phyloP scores from a whole-genome alignment of 108 stramenopile species.

The Seminavis robusta region DNA sequence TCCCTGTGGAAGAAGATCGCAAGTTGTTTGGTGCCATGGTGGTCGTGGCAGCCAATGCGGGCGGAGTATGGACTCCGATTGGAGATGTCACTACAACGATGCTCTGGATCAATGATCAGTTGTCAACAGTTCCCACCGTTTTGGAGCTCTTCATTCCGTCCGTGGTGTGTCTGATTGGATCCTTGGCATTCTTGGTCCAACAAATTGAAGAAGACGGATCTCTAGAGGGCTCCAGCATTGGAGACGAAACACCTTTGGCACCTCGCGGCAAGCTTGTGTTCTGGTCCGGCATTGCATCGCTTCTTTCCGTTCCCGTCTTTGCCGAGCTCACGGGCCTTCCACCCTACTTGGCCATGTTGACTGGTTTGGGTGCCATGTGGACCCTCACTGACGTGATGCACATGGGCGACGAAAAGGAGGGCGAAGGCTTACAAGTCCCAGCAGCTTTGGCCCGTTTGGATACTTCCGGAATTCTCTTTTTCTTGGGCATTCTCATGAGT shows the following conservation, averaged over 20 bases:
- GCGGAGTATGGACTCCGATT: slow-evolving; percentile 95
- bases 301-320: slow-evolving; percentile 87
- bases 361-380: slow-evolving; percentile 92
- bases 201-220: slow-evolving; percentile 80
- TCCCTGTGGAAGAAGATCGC: slow-evolving; percentile 79
- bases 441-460: slow-evolving; percentile 80
- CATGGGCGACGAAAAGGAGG: slow-evolving; percentile 83
- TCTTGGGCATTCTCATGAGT: slow-evolving; percentile 94
- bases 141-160: slow-evolving; percentile 87
- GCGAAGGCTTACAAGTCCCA: slow-evolving; percentile 74
- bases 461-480: slow-evolving; percentile 90
- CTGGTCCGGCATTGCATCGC: slow-evolving; percentile 80
- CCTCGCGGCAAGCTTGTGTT: slow-evolving; percentile 84
- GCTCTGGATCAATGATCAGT: slow-evolving; percentile 93
- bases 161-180: slow-evolving; percentile 77
- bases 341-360: slow-evolving; percentile 93
- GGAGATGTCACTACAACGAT: slow-evolving; percentile 96
- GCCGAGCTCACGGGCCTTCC: slow-evolving; percentile 88
- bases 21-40: slow-evolving; percentile 93
- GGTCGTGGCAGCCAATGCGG: slow-evolving; percentile 91
- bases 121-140: slow-evolving; percentile 87
- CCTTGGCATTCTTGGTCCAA: slow-evolving; percentile 75
- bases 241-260: slow-evolving; percentile 71
- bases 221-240: slow-evolving; percentile 23
- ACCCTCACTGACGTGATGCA: slow-evolving; percentile 91